Conservation (phyloP, 129 eudicot genomes). For the Chrysanthemum makinoi region DNA sequence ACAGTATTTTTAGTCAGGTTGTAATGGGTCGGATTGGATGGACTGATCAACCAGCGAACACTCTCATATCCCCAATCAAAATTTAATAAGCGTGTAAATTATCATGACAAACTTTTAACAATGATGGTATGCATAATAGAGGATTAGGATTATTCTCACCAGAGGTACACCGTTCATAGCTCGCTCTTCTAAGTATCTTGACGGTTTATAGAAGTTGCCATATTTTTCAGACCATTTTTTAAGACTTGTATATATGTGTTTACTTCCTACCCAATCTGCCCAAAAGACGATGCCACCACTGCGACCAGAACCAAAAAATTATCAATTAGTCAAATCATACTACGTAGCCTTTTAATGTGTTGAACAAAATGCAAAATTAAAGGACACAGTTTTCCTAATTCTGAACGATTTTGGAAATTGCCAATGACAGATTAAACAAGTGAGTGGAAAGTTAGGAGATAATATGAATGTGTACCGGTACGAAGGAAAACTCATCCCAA, state of each 20-base stretch:
- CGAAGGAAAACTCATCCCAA: slow-evolving; percentile 96
- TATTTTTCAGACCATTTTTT: slow-evolving; percentile 25
- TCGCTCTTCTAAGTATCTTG: slow-evolving; percentile 78
- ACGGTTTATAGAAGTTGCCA: slow-evolving; percentile 73
- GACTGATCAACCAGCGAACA: too few relatives aligned
- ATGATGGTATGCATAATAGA: not conserved
- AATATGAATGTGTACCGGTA: slow-evolving; percentile 48
- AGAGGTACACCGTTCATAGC: slow-evolving; percentile 67
- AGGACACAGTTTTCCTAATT: not conserved
- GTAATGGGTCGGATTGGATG: not conserved
- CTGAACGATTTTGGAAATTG: too few relatives aligned
- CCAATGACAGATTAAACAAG: not conserved
- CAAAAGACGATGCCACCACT: slow-evolving; percentile 89
- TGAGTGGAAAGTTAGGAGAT: not conserved
- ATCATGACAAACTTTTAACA: too few relatives aligned
- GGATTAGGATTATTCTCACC: slow-evolving; percentile 40
- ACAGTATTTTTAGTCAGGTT: not conserved
- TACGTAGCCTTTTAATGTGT: not conserved
- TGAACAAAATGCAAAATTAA: not conserved
- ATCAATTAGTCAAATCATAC: not conserved
- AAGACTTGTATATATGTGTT: slow-evolving; percentile 60
- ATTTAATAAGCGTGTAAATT: not conserved
- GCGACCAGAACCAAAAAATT: slow-evolving; percentile 26
- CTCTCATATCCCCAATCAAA: not conserved
- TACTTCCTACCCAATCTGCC: slow-evolving; percentile 87